Evolutionary conservation across 768 basidiomycete species (phyloP).

Genomic region (Lanmaoa pseudosensibilis): DNA sequence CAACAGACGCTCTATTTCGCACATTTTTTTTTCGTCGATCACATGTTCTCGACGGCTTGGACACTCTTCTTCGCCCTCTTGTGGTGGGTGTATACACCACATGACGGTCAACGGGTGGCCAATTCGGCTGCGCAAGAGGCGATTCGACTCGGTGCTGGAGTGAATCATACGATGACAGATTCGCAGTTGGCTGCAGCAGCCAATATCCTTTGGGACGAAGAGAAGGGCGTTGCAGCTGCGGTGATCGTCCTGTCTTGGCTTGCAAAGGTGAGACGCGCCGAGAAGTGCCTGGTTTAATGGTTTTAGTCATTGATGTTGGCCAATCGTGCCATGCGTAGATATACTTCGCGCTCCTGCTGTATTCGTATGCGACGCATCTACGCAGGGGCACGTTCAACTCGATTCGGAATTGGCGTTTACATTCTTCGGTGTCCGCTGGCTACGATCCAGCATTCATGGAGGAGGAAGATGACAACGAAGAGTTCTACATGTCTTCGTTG

Average conservation of each 20-base stretch:
- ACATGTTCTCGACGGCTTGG: slow-evolving; percentile 86
- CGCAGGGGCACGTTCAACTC: slow-evolving; percentile 88
- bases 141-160: slow-evolving; percentile 63
- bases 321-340: slow-evolving; percentile 49
- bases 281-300: neutral
- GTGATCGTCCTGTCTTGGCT: slow-evolving; percentile 86
- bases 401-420: slow-evolving; percentile 48
- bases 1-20: slow-evolving; percentile 84
- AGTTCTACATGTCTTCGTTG: slow-evolving; percentile 67
- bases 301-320: neutral
- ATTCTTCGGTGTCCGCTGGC: slow-evolving; percentile 21
- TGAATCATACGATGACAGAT: slow-evolving; percentile 56
- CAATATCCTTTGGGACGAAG: slow-evolving; percentile 81
- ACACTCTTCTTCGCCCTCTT: slow-evolving; percentile 86
- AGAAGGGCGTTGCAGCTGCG: slow-evolving; percentile 77
- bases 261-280: slow-evolving; percentile 63
- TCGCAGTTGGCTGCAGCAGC: slow-evolving; percentile 73
- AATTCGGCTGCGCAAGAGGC: slow-evolving; percentile 89
- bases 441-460: slow-evolving; percentile 38
- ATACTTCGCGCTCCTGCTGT: slow-evolving; percentile 87
- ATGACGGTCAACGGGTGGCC: slow-evolving; percentile 78
- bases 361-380: slow-evolving; percentile 92
- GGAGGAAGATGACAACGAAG: slow-evolving; percentile 65
- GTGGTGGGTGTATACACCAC: slow-evolving; percentile 92
- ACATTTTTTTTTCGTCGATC: slow-evolving; percentile 90